Base-by-base conservation (phyloP, 768 basidiomycete genomes). In the Crassisporium funariophilum region DNA sequence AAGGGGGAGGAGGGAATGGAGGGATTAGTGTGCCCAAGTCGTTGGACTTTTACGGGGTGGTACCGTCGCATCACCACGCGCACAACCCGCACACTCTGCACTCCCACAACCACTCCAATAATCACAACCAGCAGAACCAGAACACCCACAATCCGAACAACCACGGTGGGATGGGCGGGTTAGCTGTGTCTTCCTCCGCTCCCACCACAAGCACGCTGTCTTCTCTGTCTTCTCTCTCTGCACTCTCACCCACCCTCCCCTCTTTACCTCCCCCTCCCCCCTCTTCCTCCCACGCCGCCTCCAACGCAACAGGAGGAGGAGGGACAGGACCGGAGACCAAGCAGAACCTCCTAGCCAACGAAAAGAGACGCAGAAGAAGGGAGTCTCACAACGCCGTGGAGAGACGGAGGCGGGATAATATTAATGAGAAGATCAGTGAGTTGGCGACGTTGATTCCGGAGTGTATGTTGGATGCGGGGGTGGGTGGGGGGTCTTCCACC, bases 361-460 rank as follows among this genome's bases (percentile, higher is more conserved):
- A 95, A 69, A 95, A 95, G 64, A 71, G 92, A 2, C 70, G 91
- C 2, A 71, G 90, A 25, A 69, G 93, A 39, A 69, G 93, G 49
- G 93, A 95, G 67, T 86, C 83, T 6, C 93, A 97, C 62, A 97
- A 97, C 56, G 91, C 91, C 2, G 93, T 97, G 54, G 93, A 97
- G 71, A 74, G 93, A 13, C 69, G 93, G 20, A 60, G 93, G 49
- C 66, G 93, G 38, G 93, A 97, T 61, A 95, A 94, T 64, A 97
- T 97, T 65, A 97, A 97, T 67, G 93, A 97, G 70, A 91, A 92
- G 67, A 97, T 97, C 56, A 79, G 81, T 29, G 93, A 97, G 64
- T 79, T 97, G 1, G 88, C 93, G 15, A 86, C 86, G 16, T 74
- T 97, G 35, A 87, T 97, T 50, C 93, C 93, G 1, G 92, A 92